Conservation (phyloP, 169 alveolate genomes). For the Plasmodium fragile region DNA sequence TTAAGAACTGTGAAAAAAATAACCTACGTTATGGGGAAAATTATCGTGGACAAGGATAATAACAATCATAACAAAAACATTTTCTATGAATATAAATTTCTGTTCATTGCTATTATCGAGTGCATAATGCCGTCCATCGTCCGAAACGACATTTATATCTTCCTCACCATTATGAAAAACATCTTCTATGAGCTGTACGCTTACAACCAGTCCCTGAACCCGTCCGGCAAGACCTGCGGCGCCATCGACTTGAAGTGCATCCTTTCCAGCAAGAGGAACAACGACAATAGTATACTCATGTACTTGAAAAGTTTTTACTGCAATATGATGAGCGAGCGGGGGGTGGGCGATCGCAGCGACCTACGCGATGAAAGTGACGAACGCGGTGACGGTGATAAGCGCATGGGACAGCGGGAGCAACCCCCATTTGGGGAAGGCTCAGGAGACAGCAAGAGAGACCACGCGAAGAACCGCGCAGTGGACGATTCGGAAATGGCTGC, state of each 20-base stretch:
- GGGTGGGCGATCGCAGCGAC: not conserved
- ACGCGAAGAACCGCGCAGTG: not conserved
- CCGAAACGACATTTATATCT: slow-evolving; percentile 56
- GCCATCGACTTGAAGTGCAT: slow-evolving; percentile 27
- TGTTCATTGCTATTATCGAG: slow-evolving; percentile 68
- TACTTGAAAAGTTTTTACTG: slow-evolving; percentile 59
- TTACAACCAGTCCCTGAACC: slow-evolving; percentile 51
- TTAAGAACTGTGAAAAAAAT: slow-evolving; percentile 97
- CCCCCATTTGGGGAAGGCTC: not conserved
- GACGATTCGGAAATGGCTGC: not conserved
- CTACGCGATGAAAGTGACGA: not conserved
- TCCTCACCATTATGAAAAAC: slow-evolving; percentile 57
- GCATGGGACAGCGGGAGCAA: not conserved
- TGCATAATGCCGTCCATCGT: slow-evolving; percentile 76
- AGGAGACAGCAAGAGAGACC: not conserved
- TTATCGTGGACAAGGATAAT: slow-evolving; percentile 18
- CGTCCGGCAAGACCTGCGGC: not conserved
- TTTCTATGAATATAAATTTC: slow-evolving; percentile 68
- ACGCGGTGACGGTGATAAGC: not conserved
- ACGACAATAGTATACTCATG: slow-evolving; percentile 39
- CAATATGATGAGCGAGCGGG: slow-evolving; percentile 38
- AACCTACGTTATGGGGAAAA: slow-evolving; percentile 93
- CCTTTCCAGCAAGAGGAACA: slow-evolving; percentile 41
- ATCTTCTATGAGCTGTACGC: slow-evolving; percentile 62
- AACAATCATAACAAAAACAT: slow-evolving; percentile 2